Evolutionary conservation across 2,329 filamentous ascomycete species (phyloP), one percentile per base, ranked within the genome.

Genomic region (Metarhizium sp.): DNA sequence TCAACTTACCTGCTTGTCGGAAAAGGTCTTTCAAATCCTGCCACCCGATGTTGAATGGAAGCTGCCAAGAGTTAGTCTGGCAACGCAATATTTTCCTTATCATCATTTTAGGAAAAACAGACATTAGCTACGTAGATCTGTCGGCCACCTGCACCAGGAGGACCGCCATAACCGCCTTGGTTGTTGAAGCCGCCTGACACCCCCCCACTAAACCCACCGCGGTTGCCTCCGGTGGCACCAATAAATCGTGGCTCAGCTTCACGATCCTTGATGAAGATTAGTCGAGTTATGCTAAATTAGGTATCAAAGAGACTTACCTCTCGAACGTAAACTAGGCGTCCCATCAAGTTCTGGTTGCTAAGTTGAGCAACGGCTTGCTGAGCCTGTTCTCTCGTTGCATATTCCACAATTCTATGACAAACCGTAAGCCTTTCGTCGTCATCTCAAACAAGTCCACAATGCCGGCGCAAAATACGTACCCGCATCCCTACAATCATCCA

Each of bases 261-360:
- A 72, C 94, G 94, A 73, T 99, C 94, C 92, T 96, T 60, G 51
- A 58, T 8, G 13, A 16, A 50, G 57, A 53, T 65, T 61, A 56
- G 43, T 53, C 20, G 34, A n/a, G 18, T 25, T n/a, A 11, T 11
- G 11, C 6, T 13, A 14, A 11, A 2, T 34, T 7, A 30, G 14
- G 25, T 13, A 25, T n/a, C 59, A 53, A 6, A 36, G 25, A 20
- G 51, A 69, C 78, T 66, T 81, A 95, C 92, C 82, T 99, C 94
- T 75, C 94, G 88, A 72, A 99, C 94, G 73, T 99, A 99, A 71
- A 99, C 91, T 66, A 99, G 87, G 73, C 94, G 87, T 58, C 94
- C 94, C 92, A 97, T 97, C 59, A 99, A 80, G 73, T 95, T 96
- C 76, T 96, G 92, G 79, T 99, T 99, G 84, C 92, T 96, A 76